These are phyloP conservation scores for Tilletia walkeri DNA, from an alignment of 1,284 basidiomycete species.

Conservation along the genomic window DNA sequence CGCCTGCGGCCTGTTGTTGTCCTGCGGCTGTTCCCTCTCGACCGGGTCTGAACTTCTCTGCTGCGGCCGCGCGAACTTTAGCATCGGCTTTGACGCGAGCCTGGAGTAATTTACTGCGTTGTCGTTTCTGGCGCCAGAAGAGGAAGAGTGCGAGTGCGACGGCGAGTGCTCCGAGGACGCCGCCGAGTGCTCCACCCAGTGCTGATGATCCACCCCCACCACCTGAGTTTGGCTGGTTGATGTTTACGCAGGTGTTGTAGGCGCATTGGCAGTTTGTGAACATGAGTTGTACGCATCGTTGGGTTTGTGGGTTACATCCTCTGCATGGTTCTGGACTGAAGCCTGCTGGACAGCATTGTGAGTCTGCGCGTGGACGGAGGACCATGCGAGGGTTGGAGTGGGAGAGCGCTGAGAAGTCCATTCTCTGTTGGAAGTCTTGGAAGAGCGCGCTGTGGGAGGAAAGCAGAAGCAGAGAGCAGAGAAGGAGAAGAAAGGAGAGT, in stretches of 20 bases:
- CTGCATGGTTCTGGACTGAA: neutral
- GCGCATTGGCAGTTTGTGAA: constrained; percentile 36
- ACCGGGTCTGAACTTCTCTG: constrained; percentile 17
- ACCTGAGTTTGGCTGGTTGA: constrained; percentile 14
- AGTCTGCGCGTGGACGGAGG: neutral
- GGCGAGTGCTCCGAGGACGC: constrained; percentile 31
- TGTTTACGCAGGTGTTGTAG: constrained; percentile 34
- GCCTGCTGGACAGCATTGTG: constrained; percentile 10
- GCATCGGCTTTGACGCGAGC: constrained; percentile 23
- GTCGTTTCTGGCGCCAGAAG: constrained; percentile 29
- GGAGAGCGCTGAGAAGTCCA: neutral
- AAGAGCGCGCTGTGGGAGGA: neutral
- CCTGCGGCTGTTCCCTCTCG: neutral
- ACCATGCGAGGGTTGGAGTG: neutral
- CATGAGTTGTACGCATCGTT: constrained; percentile 36
- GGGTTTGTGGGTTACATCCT: neutral
- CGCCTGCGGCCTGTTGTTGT: neutral
- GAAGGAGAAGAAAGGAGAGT: neutral
- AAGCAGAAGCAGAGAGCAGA: no score
- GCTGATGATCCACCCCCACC: neutral
- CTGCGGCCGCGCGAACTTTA: constrained; percentile 18
- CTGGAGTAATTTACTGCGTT: constrained; percentile 26
- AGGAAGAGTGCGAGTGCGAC: constrained; percentile 27
- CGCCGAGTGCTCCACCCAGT: constrained; percentile 33
- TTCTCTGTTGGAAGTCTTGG: neutral